Base-by-base conservation (phyloP, 2,329 filamentous ascomycete species). In the Falciphora oryzae region DNA sequence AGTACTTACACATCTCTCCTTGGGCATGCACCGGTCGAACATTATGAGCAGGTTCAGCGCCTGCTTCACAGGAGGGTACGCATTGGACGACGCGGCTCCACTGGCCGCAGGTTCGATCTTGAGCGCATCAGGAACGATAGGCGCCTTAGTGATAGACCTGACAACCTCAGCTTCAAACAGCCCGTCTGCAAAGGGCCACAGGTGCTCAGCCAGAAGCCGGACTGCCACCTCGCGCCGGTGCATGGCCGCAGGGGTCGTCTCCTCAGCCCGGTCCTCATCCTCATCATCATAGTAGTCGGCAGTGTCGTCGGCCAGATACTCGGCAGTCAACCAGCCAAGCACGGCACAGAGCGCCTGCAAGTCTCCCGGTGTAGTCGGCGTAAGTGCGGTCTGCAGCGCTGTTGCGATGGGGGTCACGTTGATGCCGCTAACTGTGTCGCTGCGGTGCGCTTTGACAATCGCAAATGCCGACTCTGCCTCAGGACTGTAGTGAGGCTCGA, bases 11-110 rank as follows among this genome's bases (percentile, higher is more conserved):
- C 83, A 85, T 74, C 85, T 78, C 70, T 87, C 85, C 63, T 87
- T 87, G 1, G 85, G 85, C 84, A 87, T 87, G 56, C 83, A 82
- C 67, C 84, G 83, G 68, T 89, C 86, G 70, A 88, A 89, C 81
- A 86, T 80, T 65, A 80, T 76, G 11, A 89, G 74, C 27, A 89
- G 75, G 67, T 85, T 83, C 13, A 87, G 76, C 0, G 86, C 85
- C 35, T 79, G 79, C 69, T 83, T 86, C 8, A 87, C 83, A 1
- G 84, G 77, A 0, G 85, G 83, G 67, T 85, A 83, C 0, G 85
- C 83, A 68, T 85, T 86, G 1, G 85, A 85, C 1, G 83, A 82
- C 1, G 82, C 77, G 1, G 81, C 65, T 53, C 64, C 75, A 14
- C 79, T 81, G 29, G 80, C 78, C 1, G 80, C 74, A 0, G 81